Base-by-base conservation (phyloP, 306 rosid species). In the Prinsepia uniflora region DNA sequence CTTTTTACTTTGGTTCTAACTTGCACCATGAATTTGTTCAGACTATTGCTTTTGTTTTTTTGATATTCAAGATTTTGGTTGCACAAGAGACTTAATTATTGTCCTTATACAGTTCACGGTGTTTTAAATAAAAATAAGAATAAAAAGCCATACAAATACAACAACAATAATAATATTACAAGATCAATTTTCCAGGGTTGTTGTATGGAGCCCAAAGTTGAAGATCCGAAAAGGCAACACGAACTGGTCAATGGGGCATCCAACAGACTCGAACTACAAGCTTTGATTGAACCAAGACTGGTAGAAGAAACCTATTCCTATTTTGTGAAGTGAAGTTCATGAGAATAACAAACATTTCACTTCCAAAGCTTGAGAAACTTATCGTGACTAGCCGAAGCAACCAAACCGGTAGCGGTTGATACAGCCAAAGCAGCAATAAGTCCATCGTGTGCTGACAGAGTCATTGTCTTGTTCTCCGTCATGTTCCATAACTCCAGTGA, bases 401-500 rank as follows among this genome's bases (percentile, higher is more conserved):
- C 95, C 74, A 86, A 80, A 60, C 99, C 99, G 6, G 85, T 89
- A 34, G 75, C 85, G 8, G 87, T 83, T 24, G 99, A 94, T 45
- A 84, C 94, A 0, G 99, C 88, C 82, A 94, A 81, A 5, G 92
- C 76, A 40, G 97, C 84, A 53, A 94, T 83, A 56, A 94, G 85
- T 72, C 97, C 99, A 0, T 91, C 99, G 41, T 94, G 99, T 63
- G 97, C 99, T 7, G 97, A 47, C 17, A 91, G 75, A 3, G 92
- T 83, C 99, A 94, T 89, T 24, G 97, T 90, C 95, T 89, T 91
- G 86, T 87, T 87, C 82, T 91, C 99, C 0, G 74, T 54, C 91
- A 89, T 91, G 89, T 94, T 87, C 99, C 99, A 94, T 43, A 94
- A 92, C 87, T 94, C 99, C 86, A 94, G 68, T 41, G 99, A 91